phyloP scores from a whole-genome alignment of 176 grass and related monocot species.

The maize (Zea mays) region DNA sequence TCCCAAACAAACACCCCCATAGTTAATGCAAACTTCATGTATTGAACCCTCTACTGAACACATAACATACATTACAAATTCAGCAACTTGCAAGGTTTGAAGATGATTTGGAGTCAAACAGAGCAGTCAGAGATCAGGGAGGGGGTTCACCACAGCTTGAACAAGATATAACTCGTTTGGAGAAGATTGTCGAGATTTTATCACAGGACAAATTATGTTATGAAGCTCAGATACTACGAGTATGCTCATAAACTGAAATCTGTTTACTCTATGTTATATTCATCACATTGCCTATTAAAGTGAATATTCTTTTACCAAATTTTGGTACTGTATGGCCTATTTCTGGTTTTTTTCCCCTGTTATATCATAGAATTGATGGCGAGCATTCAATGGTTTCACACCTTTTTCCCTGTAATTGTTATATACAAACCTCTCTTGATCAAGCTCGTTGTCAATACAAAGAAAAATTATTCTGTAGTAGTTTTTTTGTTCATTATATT shows the following conservation, averaged over 20 bases:
- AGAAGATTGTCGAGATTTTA: constrained; percentile 76
- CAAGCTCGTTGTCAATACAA: background rate
- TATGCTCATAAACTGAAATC: constrained; percentile 46
- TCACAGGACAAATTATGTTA: constrained; percentile 86
- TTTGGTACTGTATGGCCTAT: background rate
- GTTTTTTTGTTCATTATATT: background rate
- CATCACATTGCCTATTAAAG: background rate
- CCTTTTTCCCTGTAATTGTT: background rate
- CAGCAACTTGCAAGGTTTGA: constrained; percentile 75
- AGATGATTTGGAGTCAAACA: constrained; percentile 77
- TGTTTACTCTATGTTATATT: constrained; percentile 22
- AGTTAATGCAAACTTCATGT: background rate
- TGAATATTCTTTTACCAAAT: constrained; percentile 18
- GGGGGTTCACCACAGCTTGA: constrained; percentile 81
- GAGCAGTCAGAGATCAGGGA: constrained; percentile 76
- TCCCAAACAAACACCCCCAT: background rate
- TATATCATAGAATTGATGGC: constrained; percentile 28
- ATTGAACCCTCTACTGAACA: constrained; percentile 30
- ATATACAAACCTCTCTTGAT: background rate
- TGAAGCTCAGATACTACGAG: constrained; percentile 93
- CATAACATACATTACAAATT: constrained; percentile 30
- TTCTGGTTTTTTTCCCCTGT: constrained; percentile 17
- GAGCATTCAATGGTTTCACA: background rate
- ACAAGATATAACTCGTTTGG: constrained; percentile 82
- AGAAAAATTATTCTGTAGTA: background rate